Evolutionary conservation across 306 rosid genomes (phyloP), one percentile per base, ranked within the genome.

Genomic region (Lagenaria siceraria): DNA sequence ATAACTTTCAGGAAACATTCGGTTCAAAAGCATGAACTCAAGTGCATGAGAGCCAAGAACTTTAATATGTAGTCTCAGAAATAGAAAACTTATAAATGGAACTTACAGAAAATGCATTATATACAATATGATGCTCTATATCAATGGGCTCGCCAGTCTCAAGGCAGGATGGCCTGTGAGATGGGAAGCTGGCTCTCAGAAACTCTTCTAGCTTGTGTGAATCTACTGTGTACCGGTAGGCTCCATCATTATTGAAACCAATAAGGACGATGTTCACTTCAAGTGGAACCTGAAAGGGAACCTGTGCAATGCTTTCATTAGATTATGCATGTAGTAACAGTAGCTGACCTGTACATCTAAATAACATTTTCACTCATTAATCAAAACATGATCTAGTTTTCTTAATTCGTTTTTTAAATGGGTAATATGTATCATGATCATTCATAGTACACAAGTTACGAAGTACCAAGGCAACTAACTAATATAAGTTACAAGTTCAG

Each of bases 261-360:
- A 95, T 70, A 27, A 95, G 93, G 76, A 95, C 89, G 60, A 95
- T 84, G 60, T 92, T 95, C 79, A 95, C 98, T 89, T 95, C 98
- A 0, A 95, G 91, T 35, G 97, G 97, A 83, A 92, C 98, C 82
- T 83, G 98, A 84, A 95, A 92, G 14, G 98, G 97, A 82, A 95
- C 98, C 98, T 95, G 75, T 53, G 59, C 1, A 69, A 15, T 4
- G 33, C 38, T 75, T 75, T 75, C 22, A 22, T 75, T 75, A 72
- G 77, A 17, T 51, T 48, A 3, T 72, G 60, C 56, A 48, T 74
- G 10, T 13, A 43, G 49, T n/a, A n/a, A 12, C n/a, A 42, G 8
- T 24, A 71, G 59, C 25, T 13, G 11, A 15, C 42, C 53, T 7
- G 40, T n/a, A 11, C 18, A 43, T n/a, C 2, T 10, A 19, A 19